phyloP scores from a whole-genome alignment of 148 eudicot genomes.

The Vaccinium corymbosum region DNA sequence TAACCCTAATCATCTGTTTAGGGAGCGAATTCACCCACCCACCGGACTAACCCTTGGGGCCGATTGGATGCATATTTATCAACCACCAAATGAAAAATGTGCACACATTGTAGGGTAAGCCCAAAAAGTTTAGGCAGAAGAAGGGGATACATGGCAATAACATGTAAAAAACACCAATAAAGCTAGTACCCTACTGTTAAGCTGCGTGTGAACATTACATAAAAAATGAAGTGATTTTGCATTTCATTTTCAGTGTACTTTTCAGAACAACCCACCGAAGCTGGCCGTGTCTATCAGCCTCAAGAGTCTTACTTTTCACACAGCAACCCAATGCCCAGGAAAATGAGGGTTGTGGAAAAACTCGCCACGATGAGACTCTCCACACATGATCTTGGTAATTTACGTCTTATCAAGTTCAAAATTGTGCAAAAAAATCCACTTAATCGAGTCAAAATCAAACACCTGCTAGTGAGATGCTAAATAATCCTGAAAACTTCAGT shows the following conservation, averaged over 20 bases:
- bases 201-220: not conserved
- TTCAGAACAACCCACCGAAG: not conserved
- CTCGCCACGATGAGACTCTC: not conserved
- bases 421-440: not conserved
- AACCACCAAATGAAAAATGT: not conserved
- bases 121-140: not conserved
- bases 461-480: not conserved
- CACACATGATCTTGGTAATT: not conserved
- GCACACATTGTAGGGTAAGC: not conserved
- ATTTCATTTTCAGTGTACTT: not conserved
- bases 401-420: not conserved
- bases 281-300: not conserved
- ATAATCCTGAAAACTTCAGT: not conserved
- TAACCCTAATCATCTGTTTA: no score
- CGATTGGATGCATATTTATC: no score
- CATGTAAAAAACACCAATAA: conserved; percentile 9
- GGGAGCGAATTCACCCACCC: no score
- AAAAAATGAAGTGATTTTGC: not conserved
- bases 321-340: not conserved
- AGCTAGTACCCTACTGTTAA: not conserved
- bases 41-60: no score
- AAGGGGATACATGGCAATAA: not conserved
- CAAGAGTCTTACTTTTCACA: not conserved
- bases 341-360: not conserved
- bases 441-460: no score